A percentile compares a stretch with the other conserved stretches of the same genome.
Evolutionary conservation across 352 stramenopile species (phyloP).

Genomic region (Globisporangium splendens): DNA sequence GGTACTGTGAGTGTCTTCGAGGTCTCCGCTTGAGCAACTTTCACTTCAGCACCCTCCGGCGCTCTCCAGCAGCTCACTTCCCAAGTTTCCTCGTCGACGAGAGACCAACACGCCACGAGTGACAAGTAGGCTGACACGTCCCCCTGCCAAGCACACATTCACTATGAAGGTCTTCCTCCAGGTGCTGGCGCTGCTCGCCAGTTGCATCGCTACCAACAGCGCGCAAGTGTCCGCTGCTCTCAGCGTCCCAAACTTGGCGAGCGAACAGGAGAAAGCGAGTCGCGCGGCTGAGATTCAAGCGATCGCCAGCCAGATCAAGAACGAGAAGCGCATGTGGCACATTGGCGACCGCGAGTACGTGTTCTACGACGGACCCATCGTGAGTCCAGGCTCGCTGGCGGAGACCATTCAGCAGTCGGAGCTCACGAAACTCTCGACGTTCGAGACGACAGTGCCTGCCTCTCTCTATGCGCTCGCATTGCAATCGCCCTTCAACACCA

Average conservation of each 20-base stretch:
- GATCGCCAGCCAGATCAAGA: constrained; percentile 23
- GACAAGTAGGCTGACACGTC: too few relatives aligned
- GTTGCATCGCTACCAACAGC: too few relatives aligned
- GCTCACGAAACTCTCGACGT: constrained; percentile 13
- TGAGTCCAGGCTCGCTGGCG: constrained; percentile 19
- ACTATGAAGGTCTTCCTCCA: too few relatives aligned
- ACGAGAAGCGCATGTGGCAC: constrained; percentile 23
- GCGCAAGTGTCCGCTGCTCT: neutral
- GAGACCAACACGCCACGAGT: too few relatives aligned
- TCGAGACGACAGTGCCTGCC: neutral
- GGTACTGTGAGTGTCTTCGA: too few relatives aligned
- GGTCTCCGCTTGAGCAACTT: too few relatives aligned
- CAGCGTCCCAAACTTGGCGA: constrained; percentile 18
- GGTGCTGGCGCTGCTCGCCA: too few relatives aligned
- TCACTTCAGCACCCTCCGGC: too few relatives aligned
- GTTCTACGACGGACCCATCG: constrained; percentile 27
- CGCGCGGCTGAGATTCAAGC: constrained; percentile 17
- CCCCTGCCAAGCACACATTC: too few relatives aligned
- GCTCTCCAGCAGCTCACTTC: too few relatives aligned
- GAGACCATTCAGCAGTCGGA: constrained; percentile 17
- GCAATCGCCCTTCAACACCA: neutral
- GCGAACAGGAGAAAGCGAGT: constrained; percentile 18
- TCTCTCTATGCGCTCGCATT: neutral
- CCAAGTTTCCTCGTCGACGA: too few relatives aligned
- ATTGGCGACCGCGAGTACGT: constrained; percentile 20